Evolutionary conservation across 768 basidiomycete species (phyloP).

Genomic region (Tricholoma matsutake): DNA sequence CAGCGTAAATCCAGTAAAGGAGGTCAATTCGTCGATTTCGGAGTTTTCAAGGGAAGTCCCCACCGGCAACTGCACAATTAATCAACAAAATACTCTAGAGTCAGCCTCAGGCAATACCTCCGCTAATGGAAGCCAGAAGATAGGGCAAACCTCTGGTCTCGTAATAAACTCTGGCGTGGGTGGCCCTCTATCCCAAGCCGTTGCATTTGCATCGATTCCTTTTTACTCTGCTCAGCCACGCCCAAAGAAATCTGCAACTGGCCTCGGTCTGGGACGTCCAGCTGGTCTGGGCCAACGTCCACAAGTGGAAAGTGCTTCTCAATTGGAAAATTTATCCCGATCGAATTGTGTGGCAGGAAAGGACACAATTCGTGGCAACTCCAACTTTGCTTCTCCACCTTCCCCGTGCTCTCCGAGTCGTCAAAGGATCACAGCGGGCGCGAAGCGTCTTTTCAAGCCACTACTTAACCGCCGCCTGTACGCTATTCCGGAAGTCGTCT

Average conservation of each 20-base stretch:
- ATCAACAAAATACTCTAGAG: not conserved
- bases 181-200: not conserved
- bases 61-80: not conserved
- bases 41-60: not conserved
- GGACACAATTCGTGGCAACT: not conserved
- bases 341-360: not conserved
- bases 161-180: not conserved
- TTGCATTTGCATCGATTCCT: not conserved
- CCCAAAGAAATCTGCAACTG: constrained; percentile 6
- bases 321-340: not conserved
- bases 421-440: constrained; percentile 2
- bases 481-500: constrained; percentile 13
- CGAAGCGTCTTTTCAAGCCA: constrained; percentile 6
- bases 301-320: not conserved
- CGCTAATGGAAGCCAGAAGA: not conserved
- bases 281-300: not conserved
- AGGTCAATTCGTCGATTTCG: not conserved
- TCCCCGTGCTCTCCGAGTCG: not conserved
- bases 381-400: not conserved
- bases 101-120: not conserved
- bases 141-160: not conserved
- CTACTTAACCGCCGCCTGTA: constrained; percentile 8
- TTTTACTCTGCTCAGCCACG: not conserved
- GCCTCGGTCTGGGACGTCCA: constrained; percentile 13
- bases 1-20: too few relatives aligned